Percentiles rank a stretch among this genome's conserved stretches.
Conservation (phyloP, 1,284 basidiomycete genomes). For the Pseudozyma hubeiensis region DNA sequence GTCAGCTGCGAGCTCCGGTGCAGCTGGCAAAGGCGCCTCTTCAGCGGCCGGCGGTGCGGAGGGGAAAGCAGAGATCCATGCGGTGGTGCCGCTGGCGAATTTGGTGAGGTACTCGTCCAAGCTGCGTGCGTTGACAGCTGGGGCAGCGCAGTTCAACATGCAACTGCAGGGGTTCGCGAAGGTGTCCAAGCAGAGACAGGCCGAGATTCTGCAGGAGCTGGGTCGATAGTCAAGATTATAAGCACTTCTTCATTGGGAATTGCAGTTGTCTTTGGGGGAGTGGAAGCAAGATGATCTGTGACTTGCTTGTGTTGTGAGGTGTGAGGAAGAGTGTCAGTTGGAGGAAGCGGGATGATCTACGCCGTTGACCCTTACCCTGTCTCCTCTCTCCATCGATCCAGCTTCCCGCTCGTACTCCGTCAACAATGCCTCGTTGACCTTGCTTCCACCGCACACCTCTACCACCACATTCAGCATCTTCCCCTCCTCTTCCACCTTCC, state of each 20-base stretch:
- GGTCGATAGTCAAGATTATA: slow-evolving; percentile 31
- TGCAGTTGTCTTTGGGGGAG: too few species aligned
- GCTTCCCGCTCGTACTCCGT: slow-evolving; percentile 6
- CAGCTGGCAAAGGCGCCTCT: slow-evolving; percentile 55
- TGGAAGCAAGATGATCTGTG: background rate
- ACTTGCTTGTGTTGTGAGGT: background rate
- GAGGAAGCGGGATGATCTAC: slow-evolving; percentile 6
- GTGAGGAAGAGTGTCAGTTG: background rate
- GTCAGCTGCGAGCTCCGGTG: slow-evolving; percentile 67
- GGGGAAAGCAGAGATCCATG: slow-evolving; percentile 53
- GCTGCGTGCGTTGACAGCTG: slow-evolving; percentile 82
- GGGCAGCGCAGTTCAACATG: slow-evolving; percentile 84
- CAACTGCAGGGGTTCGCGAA: slow-evolving; percentile 78
- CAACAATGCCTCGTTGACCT: slow-evolving; percentile 29
- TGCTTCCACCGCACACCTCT: slow-evolving; percentile 63
- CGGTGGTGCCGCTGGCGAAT: slow-evolving; percentile 79
- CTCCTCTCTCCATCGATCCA: slow-evolving; percentile 12
- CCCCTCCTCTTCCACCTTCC: slow-evolving; percentile 9
- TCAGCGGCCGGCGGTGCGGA: slow-evolving; percentile 23
- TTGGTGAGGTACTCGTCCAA: slow-evolving; percentile 84
- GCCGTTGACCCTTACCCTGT: slow-evolving; percentile 25
- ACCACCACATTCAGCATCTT: slow-evolving; percentile 49
- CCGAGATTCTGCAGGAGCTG: slow-evolving; percentile 55
- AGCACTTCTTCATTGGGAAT: too few species aligned
- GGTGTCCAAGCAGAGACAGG: slow-evolving; percentile 51